Evolutionary conservation across 192 early-diverging fungal species (phyloP).

Genomic region (Podila epigama): DNA sequence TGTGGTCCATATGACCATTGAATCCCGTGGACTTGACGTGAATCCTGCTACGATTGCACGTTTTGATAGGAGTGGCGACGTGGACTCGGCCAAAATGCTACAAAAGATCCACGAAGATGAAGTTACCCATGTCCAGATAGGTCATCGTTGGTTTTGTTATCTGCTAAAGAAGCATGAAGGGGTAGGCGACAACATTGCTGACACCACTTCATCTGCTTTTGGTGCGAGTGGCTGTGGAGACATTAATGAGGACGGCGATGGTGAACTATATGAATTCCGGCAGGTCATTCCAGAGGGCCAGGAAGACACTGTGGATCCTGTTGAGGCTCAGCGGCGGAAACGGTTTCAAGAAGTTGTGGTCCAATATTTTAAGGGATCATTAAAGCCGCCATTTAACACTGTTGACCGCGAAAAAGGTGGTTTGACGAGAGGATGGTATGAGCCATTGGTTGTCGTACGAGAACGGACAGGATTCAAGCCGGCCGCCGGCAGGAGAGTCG

Average conservation of each 20-base stretch:
- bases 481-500: conserved; percentile 16
- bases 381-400: conserved; percentile 77
- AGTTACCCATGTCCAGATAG: conserved; percentile 54
- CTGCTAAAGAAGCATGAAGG: conserved; percentile 49
- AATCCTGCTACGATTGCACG: conserved; percentile 70
- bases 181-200: background rate
- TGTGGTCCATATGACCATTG: conserved; percentile 75
- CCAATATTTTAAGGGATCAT: conserved; percentile 57
- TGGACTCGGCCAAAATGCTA: conserved; percentile 58
- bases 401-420: conserved; percentile 63
- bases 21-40: conserved; percentile 73
- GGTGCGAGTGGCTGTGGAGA: conserved; percentile 8
- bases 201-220: background rate
- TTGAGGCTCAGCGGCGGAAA: conserved; percentile 31
- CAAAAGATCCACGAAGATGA: conserved; percentile 63
- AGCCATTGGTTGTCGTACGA: conserved; percentile 42
- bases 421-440: conserved; percentile 55
- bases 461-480: conserved; percentile 43
- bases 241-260: conserved; percentile 18
- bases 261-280: conserved; percentile 32
- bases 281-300: conserved; percentile 22
- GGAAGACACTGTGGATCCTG: conserved; percentile 37
- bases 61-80: conserved; percentile 63
- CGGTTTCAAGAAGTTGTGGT: conserved; percentile 47
- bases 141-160: conserved; percentile 68